Base-by-base conservation (phyloP, 495 filamentous ascomycete species). In the Hypoxylon subgilvum region DNA sequence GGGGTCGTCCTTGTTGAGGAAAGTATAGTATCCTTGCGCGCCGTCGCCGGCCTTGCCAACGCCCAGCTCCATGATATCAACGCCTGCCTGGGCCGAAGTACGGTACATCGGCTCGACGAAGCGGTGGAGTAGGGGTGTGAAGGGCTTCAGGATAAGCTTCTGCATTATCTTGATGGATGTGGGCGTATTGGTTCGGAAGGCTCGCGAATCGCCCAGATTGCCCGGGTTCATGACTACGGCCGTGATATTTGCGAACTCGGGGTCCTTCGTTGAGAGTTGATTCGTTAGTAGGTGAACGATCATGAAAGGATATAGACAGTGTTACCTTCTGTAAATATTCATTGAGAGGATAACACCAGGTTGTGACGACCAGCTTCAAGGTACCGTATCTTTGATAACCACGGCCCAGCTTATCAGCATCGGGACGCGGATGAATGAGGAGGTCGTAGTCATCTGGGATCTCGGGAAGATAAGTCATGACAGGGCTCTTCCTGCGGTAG, bases 171-270 rank as follows among this genome's bases (percentile, higher is more conserved):
- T 34, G 12, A 74, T 49, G 7, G 63, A 63, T 2, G 4, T 38
- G 1, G 73, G 72, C 1, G 70, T 75, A 45, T 80, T 79, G 7
- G 48, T 72, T 4, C 25, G 54, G 52, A 77, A 62, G 4, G 70
- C 69, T 13, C 76, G 75, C 16, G 77, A 80, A 59, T 78, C 73
- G 17, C 58, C 52, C 3, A 80, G 54, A 9, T 68, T 73, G 9
- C 79, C 77, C 2, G 78, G 79, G 59, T 80, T 75, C 32, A 78
- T 70, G 18, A 72, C 72, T 6, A 76, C 65, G 7, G 67, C 76
- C 1, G 74, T 79, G 49, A 82, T 74, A 0, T 68, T 72, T 12
- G 53, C 63, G 17, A 75, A 47, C n/a, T 51, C 58, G 0, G 66
- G 50, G 21, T 74, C 60, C 74, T 65, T 49, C 8, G n/a, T 32